A percentile compares a stretch with the other conserved stretches of the same genome.
phyloP scores from a whole-genome alignment of 176 grass and related monocot genomes.

The Aegilops longissima region DNA sequence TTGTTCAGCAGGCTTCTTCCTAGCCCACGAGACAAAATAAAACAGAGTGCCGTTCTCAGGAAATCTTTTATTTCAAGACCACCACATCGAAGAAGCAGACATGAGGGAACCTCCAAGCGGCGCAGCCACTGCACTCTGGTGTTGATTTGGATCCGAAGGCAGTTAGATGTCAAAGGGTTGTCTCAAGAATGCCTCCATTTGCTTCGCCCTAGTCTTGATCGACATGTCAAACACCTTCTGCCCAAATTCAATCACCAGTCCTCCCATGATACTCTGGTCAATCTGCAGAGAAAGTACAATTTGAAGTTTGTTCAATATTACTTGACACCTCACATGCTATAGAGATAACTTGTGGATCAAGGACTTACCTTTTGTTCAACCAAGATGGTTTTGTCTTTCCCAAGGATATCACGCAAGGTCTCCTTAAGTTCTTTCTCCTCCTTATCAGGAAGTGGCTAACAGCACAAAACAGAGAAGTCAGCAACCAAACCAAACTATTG shows the following conservation, averaged over 20 bases:
- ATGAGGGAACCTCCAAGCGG: constrained; percentile 28
- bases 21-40: constrained; percentile 38
- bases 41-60: constrained; percentile 32
- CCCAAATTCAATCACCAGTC: constrained; percentile 75
- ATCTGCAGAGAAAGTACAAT: constrained; percentile 44
- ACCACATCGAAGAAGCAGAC: constrained; percentile 44
- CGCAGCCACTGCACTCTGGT: constrained; percentile 9
- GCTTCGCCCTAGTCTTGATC: constrained; percentile 89
- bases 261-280: constrained; percentile 85
- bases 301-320: not conserved
- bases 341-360: not conserved
- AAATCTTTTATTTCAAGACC: constrained; percentile 56
- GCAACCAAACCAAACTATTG: not conserved
- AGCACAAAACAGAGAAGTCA: constrained; percentile 22
- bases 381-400: constrained; percentile 67
- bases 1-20: constrained; percentile 21
- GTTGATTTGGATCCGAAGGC: constrained; percentile 25
- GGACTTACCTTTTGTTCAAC: constrained; percentile 87
- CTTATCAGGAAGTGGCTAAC: constrained; percentile 71
- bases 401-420: constrained; percentile 73
- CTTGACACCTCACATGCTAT: not conserved
- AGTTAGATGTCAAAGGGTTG: constrained; percentile 70
- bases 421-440: constrained; percentile 90
- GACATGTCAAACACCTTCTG: constrained; percentile 92
- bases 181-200: constrained; percentile 90